Percentiles rank a stretch among this genome's conserved stretches.
phyloP scores from a whole-genome alignment of 2,329 filamentous ascomycete species.

The Cordyceps javanica region DNA sequence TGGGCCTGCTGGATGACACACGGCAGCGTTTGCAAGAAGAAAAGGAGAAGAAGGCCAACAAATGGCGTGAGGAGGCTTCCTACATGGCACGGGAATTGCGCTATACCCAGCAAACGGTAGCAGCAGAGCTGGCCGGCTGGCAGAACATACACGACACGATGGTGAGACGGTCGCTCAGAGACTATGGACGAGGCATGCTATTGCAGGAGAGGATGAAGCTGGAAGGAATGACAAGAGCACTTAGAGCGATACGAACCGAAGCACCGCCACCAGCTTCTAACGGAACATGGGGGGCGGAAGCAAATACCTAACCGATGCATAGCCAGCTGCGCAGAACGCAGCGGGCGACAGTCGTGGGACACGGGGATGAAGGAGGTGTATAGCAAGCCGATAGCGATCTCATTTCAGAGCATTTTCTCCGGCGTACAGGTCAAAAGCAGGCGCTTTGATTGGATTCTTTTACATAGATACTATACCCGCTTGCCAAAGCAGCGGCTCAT shows the following conservation, averaged over 20 bases:
- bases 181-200: conserved; percentile 72
- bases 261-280: background rate
- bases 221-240: conserved; percentile 71
- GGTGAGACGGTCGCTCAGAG: conserved; percentile 66
- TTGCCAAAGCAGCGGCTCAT: background rate
- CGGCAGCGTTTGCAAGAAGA: conserved; percentile 77
- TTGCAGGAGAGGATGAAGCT: conserved; percentile 73
- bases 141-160: conserved; percentile 80
- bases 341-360: background rate
- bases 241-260: conserved; percentile 52
- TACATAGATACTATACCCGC: background rate
- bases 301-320: background rate
- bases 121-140: conserved; percentile 87
- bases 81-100: conserved; percentile 74
- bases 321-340: background rate
- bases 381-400: background rate
- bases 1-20: conserved; percentile 80
- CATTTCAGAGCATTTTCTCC: background rate
- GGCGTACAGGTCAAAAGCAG: background rate
- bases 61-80: conserved; percentile 63
- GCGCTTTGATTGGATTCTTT: background rate
- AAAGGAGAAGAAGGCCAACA: conserved; percentile 70
- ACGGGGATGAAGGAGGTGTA: background rate
- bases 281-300: background rate
- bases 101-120: conserved; percentile 91